Evolutionary conservation across 2,329 filamentous ascomycete species (phyloP).

Genomic region (Colletotrichum sojae): DNA sequence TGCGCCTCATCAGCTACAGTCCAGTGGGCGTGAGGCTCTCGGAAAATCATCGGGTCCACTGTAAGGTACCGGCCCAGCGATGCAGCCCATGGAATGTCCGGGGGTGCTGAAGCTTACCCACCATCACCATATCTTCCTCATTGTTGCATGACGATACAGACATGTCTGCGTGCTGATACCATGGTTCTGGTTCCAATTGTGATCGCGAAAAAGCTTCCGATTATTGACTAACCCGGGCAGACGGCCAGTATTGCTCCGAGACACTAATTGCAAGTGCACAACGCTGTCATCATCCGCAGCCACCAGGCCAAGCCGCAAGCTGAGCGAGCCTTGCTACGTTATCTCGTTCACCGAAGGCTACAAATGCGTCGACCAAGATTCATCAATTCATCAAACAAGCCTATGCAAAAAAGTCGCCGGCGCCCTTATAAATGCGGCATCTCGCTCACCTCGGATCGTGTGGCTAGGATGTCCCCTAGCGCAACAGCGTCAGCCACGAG

Average conservation of each 20-base stretch:
- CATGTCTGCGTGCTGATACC: not conserved
- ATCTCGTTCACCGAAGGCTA: too few species aligned
- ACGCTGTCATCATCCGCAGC: too few species aligned
- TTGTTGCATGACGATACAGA: not conserved
- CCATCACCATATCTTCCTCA: not conserved
- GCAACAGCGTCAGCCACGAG: constrained; percentile 13
- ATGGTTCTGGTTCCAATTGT: too few species aligned
- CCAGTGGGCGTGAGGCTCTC: constrained; percentile 29
- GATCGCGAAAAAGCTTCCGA: too few species aligned
- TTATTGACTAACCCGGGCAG: too few species aligned
- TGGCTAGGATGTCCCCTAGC: constrained; percentile 5
- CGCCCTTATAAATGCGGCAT: not conserved
- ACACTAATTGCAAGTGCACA: too few species aligned
- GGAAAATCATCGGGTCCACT: constrained; percentile 40
- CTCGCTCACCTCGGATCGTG: constrained; percentile 5
- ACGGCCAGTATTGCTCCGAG: too few species aligned
- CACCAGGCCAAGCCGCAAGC: too few species aligned
- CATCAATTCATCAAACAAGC: not conserved
- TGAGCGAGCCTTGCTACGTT: too few species aligned
- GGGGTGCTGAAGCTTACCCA: constrained; percentile 8
- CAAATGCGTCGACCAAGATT: not conserved
- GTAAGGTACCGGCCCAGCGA: constrained; percentile 15
- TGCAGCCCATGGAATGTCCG: constrained; percentile 27
- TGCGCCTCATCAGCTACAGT: constrained; percentile 24
- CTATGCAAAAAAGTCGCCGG: constrained; percentile 13